Percentiles rank a stretch among this genome's conserved stretches.
Conservation (phyloP, 345 rosid genomes). For the Aegle marmelos region DNA sequence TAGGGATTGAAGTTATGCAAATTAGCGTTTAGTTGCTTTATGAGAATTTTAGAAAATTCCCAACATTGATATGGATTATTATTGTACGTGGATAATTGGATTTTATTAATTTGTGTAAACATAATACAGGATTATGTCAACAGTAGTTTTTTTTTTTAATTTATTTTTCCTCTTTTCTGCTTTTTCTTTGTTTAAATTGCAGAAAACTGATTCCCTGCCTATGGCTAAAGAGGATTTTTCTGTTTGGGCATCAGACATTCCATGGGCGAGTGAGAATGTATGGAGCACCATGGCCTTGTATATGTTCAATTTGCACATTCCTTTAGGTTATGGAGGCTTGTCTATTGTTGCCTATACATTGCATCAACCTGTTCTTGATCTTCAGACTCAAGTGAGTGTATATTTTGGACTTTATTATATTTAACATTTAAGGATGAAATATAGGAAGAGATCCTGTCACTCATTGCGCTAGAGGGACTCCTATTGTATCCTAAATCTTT, state of each 20-base stretch:
- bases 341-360: slow-evolving; percentile 57
- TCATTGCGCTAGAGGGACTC: not conserved
- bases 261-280: slow-evolving; percentile 56
- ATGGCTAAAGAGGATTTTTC: slow-evolving; percentile 45
- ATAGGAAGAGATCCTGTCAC: not conserved
- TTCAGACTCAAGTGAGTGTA: slow-evolving; percentile 65
- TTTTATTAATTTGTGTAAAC: not conserved
- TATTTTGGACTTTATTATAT: not conserved
- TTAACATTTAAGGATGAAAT: not conserved
- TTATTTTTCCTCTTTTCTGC: not conserved
- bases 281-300: slow-evolving; percentile 81
- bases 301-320: slow-evolving; percentile 77
- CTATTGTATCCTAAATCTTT: not conserved
- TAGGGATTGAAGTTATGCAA: too few species aligned
- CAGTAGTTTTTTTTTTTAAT: not conserved
- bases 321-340: slow-evolving; percentile 80
- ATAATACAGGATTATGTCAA: not conserved
- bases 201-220: slow-evolving; percentile 4
- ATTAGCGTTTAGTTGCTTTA: too few species aligned
- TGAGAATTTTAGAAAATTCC: too few species aligned
- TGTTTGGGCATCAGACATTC: slow-evolving; percentile 47
- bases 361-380: slow-evolving; percentile 60
- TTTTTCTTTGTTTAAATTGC: slow-evolving; percentile 1
- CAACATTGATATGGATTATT: not conserved
- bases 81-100: not conserved